Conservation (phyloP, 208 protist species). For the Entamoeba dispar region DNA sequence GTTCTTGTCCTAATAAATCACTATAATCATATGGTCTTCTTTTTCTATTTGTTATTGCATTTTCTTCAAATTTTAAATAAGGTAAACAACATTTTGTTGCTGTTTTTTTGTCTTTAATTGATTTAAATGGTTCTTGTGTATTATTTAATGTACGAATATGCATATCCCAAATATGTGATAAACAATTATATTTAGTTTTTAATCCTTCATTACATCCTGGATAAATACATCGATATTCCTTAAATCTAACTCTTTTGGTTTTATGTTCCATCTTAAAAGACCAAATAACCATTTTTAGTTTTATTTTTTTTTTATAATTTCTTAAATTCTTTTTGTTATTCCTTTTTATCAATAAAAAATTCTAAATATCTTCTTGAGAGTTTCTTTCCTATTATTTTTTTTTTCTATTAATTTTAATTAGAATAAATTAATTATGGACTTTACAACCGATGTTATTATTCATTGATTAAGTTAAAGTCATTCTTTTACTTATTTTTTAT, state of each 20-base stretch:
- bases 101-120: background rate
- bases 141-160: background rate
- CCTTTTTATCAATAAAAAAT: no score
- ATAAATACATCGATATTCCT: background rate
- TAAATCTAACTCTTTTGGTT: background rate
- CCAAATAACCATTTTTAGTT: no score
- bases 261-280: background rate
- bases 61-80: background rate
- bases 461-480: no score
- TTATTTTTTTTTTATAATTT: no score
- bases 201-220: background rate
- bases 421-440: no score
- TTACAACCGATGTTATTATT: no score
- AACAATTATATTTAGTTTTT: background rate
- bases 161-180: background rate
- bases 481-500: no score
- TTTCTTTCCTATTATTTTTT: no score
- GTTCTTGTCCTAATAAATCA: background rate
- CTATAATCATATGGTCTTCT: background rate
- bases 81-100: background rate
- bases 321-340: no score
- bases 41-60: background rate
- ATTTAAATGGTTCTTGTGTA: background rate
- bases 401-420: no score
- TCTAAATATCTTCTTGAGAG: no score